Evolutionary conservation across 1,139 yeast species (phyloP), one percentile per base, ranked within the genome.

Genomic region (Candida smagusa): DNA sequence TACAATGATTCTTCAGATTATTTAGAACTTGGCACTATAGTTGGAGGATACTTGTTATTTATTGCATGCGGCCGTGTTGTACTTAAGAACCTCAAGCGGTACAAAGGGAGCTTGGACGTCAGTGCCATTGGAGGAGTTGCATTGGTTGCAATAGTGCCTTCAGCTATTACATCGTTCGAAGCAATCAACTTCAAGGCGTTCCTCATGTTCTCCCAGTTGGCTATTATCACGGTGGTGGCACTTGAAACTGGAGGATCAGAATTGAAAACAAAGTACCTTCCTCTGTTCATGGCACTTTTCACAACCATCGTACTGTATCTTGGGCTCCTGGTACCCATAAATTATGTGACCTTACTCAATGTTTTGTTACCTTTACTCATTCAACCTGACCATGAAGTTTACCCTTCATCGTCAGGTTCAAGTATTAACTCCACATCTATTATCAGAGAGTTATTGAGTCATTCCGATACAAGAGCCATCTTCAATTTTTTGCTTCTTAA

Each of bases 401-500:
- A 8, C 9, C 4, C 12, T 8, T 3, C 4, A 4, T 12, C 16
- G 13, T 9, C 13, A 4, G 12, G 12, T 9, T 37, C 35, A 7
- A 41, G 47, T 4, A 42, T 39, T 31, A 21, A 32, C 16, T 26
- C 35, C 13, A 24, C 36, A 12, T 33, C 39, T 4, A 39, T 39
- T 38, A 36, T 65, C 16, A 51, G 47, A 26, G 65, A 81, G 48
- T 54, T 84, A 34, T 65, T 81, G 36, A 54, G 62, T 31, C 83
- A 89, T 50, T 68, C 77, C 21, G 97, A 89, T 49, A 89, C 97
- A 1, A 72, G 86, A 46, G 89, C 95, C 26, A 94, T 94, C 27
- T 90, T 92, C 58, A 84, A 87, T 44, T 94, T 92, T 53, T 63
- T 94, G 35, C 59, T 92, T 42, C 71, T 94, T 42, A 94, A 94